Conservation (phyloP, 371 early-diverging fungal species). For the Thermomucor indicae-seudaticae region DNA sequence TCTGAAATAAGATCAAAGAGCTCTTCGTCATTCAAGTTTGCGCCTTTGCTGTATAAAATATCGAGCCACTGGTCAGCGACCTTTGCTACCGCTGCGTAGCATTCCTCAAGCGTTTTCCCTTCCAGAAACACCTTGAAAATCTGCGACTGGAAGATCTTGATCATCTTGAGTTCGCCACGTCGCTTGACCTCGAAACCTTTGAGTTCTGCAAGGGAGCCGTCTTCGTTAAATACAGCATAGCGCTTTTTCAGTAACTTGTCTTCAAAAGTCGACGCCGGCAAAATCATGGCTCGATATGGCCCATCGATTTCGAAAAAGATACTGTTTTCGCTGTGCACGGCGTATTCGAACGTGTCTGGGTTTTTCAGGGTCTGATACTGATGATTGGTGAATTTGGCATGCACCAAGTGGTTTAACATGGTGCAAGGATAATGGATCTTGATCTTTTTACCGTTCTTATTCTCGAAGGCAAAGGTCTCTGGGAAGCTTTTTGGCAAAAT, state of each 20-base stretch:
- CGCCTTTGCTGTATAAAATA: conserved; percentile 87
- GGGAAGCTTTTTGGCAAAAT: conserved; percentile 95
- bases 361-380: conserved; percentile 89
- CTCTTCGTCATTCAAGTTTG: conserved; percentile 83
- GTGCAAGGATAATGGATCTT: conserved; percentile 94
- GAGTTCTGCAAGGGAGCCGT: conserved; percentile 95
- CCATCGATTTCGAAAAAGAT: conserved; percentile 99
- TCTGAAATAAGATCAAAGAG: conserved; percentile 98
- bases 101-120: conserved; percentile 85
- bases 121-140: conserved; percentile 92
- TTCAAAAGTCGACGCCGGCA: conserved; percentile 97
- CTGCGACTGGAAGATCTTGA: conserved; percentile 97
- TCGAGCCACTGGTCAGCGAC: conserved; percentile 98
- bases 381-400: conserved; percentile 96
- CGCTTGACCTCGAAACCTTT: conserved; percentile 99
- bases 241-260: conserved; percentile 98
- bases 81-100: conserved; percentile 88
- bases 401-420: conserved; percentile 98
- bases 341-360: conserved; percentile 62
- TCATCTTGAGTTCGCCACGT: conserved; percentile 98
- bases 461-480: conserved; percentile 82
- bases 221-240: conserved; percentile 97
- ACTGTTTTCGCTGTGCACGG: conserved; percentile 84
- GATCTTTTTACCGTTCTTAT: conserved; percentile 73
- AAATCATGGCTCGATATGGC: conserved; percentile 99